Evolutionary conservation across 768 basidiomycete species (phyloP).

Genomic region (Rhodotorula paludigena): DNA sequence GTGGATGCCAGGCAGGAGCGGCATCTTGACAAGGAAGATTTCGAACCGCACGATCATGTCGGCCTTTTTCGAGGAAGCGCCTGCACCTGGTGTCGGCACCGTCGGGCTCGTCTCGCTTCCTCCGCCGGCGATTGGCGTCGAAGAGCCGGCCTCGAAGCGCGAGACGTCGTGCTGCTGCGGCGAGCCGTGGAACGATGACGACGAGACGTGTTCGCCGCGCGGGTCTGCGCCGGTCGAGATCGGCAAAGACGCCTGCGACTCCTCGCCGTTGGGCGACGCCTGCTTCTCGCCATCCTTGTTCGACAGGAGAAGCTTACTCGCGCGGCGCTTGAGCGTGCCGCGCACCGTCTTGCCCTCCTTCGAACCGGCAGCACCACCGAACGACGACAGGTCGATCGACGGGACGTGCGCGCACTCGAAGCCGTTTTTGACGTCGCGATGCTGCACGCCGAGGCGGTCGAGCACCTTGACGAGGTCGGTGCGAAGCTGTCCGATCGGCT

Average conservation of each 20-base stretch:
- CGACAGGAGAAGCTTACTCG: slow-evolving; percentile 29
- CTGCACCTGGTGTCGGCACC: too few species aligned
- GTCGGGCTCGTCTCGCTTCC: too few species aligned
- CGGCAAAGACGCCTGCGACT: slow-evolving; percentile 22
- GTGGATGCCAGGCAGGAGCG: slow-evolving; percentile 63
- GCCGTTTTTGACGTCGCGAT: slow-evolving; percentile 80
- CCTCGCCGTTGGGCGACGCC: background rate
- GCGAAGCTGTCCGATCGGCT: slow-evolving; percentile 71
- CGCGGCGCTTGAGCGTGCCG: slow-evolving; percentile 26
- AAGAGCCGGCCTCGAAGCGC: slow-evolving; percentile 56
- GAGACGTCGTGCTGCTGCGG: slow-evolving; percentile 30
- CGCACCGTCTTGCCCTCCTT: slow-evolving; percentile 8
- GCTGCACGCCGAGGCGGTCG: slow-evolving; percentile 91
- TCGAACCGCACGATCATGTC: slow-evolving; percentile 88
- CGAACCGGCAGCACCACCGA: slow-evolving; percentile 44
- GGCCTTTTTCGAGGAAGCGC: slow-evolving; percentile 51
- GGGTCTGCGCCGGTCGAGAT: background rate
- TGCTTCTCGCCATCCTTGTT: slow-evolving; percentile 25
- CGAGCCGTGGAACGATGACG: slow-evolving; percentile 42
- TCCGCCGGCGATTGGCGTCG: too few species aligned
- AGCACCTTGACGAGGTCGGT: slow-evolving; percentile 78
- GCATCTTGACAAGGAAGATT: slow-evolving; percentile 94
- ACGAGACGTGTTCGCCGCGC: background rate
- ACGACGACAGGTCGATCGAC: slow-evolving; percentile 80
- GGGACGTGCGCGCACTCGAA: slow-evolving; percentile 96